These are phyloP conservation scores for Botrytis cinerea DNA, from an alignment of 2,329 filamentous ascomycete species.

Conservation along the genomic window DNA sequence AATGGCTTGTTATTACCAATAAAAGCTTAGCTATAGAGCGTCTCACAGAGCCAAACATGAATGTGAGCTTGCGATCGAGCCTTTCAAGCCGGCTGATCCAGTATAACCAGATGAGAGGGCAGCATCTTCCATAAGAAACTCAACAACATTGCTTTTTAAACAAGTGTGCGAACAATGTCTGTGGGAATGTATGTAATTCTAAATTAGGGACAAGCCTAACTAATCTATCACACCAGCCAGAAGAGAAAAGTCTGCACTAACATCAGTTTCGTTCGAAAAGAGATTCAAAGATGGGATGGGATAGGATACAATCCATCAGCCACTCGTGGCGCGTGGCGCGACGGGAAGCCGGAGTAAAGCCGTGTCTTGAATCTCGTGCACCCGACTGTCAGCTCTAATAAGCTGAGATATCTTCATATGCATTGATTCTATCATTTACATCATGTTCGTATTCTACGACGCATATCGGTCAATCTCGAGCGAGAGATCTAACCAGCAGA, in stretches of 20 bases:
- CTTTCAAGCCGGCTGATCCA: background rate
- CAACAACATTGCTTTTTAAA: background rate
- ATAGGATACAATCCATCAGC: background rate
- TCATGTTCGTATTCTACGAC: too few species aligned
- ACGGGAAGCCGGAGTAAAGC: background rate
- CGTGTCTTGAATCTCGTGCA: background rate
- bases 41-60: background rate
- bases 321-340: background rate
- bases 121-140: background rate
- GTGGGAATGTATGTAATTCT: background rate
- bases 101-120: background rate
- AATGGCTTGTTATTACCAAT: background rate
- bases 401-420: background rate
- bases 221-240: background rate
- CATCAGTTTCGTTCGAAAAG: background rate
- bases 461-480: background rate
- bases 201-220: background rate
- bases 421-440: too few species aligned
- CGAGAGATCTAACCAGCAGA: background rate
- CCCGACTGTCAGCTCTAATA: background rate
- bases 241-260: background rate
- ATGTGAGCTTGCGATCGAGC: background rate
- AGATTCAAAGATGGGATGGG: background rate
- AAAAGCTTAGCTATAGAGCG: background rate
- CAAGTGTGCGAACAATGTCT: background rate